A percentile compares a stretch with the other conserved stretches of the same genome.
phyloP scores from a whole-genome alignment of 2,329 filamentous ascomycete species.

The Colletotrichum tanaceti region DNA sequence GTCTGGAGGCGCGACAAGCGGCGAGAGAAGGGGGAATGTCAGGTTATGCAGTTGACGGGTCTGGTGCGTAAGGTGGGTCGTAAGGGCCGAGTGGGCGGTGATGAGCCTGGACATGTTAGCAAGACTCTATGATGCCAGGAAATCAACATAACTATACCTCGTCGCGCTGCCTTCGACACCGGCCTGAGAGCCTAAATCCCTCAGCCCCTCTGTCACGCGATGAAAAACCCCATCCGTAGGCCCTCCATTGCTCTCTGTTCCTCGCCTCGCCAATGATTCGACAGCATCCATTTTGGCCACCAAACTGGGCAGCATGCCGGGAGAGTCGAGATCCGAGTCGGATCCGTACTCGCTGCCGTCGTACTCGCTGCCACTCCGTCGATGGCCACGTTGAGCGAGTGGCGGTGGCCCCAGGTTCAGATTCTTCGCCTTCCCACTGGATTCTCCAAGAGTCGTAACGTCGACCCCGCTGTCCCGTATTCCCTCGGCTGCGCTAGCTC shows the following conservation, averaged over 20 bases:
- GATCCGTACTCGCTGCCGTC: constrained; percentile 81
- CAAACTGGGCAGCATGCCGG: constrained; percentile 74
- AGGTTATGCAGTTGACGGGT: constrained; percentile 80
- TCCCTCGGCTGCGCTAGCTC: constrained; percentile 45
- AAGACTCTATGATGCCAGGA: background rate
- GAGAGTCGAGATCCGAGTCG: constrained; percentile 75
- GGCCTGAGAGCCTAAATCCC: constrained; percentile 78
- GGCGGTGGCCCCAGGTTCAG: constrained; percentile 60
- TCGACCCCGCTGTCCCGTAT: constrained; percentile 58
- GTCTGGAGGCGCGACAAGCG: constrained; percentile 72
- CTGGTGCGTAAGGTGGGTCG: constrained; percentile 80
- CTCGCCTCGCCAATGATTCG: constrained; percentile 74
- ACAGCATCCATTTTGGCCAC: constrained; percentile 78
- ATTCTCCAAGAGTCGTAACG: constrained; percentile 45
- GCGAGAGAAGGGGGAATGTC: constrained; percentile 76
- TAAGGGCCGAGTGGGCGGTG: constrained; percentile 79
- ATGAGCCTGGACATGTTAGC: constrained; percentile 66
- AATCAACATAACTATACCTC: constrained; percentile 61
- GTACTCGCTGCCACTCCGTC: constrained; percentile 68
- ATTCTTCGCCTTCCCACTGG: constrained; percentile 49
- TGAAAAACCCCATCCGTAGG: constrained; percentile 74
- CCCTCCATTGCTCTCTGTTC: constrained; percentile 74
- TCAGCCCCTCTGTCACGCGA: constrained; percentile 75
- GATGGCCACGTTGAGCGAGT: constrained; percentile 59
- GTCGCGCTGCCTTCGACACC: constrained; percentile 78